Base-by-base conservation (phyloP, 1,284 basidiomycete genomes). In the Rhodotorula sp. region DNA sequence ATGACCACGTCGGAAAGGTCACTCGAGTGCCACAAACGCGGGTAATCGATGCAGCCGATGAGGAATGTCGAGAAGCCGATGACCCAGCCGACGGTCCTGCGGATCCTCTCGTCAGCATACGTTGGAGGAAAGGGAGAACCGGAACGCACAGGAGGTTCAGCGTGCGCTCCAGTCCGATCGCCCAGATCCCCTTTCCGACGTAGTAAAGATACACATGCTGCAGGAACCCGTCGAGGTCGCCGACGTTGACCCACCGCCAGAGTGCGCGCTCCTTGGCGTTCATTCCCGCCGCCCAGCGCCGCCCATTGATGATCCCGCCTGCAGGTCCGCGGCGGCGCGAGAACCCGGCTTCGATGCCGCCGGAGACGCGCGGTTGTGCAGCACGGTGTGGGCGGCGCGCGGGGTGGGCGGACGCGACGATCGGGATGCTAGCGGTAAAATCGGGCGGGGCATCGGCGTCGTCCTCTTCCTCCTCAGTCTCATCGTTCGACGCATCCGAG, bases 171-270 rank as follows among this genome's bases (percentile, higher is more conserved):
- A 99, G 85, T 8, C 90, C 91, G 78, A 99, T 99, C 77, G 92
- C 95, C 82, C 91, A 95, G 61, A 97, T 90, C 1, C 96, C 96
- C 80, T 97, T 97, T 46, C 94, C 94, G 78, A 92, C 90, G 80
- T 99, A 99, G 81, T 98, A 99, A 63, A 87, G 86, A 81, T 99
- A 99, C 3, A 85, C 84, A 82, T 84, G 67, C 4, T 96, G 92
- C 44, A 99, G 83, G 82, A 97, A 99, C 13, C 88, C 89, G 79
- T 99, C 96, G 53, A 99, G 86, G 80, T 99, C 96, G 79, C 93
- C 92, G 15, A 98, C 92, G 80, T 99, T 99, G 72, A 97, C 93
- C 97, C 97, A 99, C 74, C 92, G 91, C 97, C 97, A 99, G 56
- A 98, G 81, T 0, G 96, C 96, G 76, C 88, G 88, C 81, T 97